Base-by-base conservation (phyloP, 805 yeast species). In the Helenozyma rhizophorensis region DNA sequence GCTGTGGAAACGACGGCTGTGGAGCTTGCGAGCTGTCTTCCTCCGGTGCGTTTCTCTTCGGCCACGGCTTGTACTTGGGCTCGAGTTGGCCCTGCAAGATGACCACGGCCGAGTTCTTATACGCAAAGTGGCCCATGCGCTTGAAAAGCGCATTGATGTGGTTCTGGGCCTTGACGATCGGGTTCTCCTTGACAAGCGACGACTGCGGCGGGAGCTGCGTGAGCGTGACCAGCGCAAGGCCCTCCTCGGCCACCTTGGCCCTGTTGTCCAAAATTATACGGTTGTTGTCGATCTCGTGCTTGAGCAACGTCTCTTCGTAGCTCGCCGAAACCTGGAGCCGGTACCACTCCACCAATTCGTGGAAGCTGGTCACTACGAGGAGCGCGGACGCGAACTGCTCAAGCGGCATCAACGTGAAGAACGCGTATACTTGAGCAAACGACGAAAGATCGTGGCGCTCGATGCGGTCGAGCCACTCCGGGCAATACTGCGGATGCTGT, bases 271-370 rank as follows among this genome's bases (percentile, higher is more conserved):
- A 25, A 8, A 53, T 33, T 2, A 33, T 31, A 6, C 42, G 22
- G 33, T 61, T 53, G 26, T 54, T 50, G 13, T 48, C 54, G 13
- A 60, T 48, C 29, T 63, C 67, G 33, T 51, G 51, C 30, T 54
- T 54, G 9, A 64, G 43, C 10, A 66, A 37, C 2, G 48, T 25
- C 28, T 60, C 63, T 42, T 65, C 68, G 33, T 65, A 54, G 11
- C 53, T 37, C 2, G 62, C 48, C 2, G 60, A 43, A 4, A 62
- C 32, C 35, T 65, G 65, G 17, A 56, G 44, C 21, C 52, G 54
- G 38, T 65, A 65, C 15, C 53, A 37, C 25, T 65, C 70, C 4
- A 62, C 27, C 15, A 57, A 22, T 21, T 65, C 68, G 40, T 64
- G 68, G 39, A 62, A 54, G 25, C 54, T 53, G 22, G 56, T 44